Evolutionary conservation across 2,329 filamentous ascomycete genomes (phyloP).

Genomic region (Mycosphaerella arachidis): DNA sequence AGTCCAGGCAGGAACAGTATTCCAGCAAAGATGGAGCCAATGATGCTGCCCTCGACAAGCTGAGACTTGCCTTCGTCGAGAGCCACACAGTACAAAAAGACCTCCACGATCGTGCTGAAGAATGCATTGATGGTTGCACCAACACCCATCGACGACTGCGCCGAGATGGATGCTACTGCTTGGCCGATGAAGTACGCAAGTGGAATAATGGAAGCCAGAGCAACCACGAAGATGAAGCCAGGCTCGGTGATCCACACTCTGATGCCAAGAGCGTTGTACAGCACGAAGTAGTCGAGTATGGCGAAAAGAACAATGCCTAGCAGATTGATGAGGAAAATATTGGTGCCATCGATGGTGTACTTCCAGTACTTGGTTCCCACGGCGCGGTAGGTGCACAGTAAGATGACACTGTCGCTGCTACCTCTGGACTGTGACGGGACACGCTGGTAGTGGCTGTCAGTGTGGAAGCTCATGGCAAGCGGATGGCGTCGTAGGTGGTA

Average conservation of each 20-base stretch:
- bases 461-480: conserved; percentile 87
- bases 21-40: conserved; percentile 96
- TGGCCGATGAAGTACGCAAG: conserved; percentile 98
- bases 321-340: conserved; percentile 97
- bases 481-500: conserved; percentile 90
- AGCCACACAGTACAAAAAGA: conserved; percentile 94
- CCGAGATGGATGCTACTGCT: conserved; percentile 95
- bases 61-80: conserved; percentile 86
- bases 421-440: conserved; percentile 52
- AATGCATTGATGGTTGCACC: conserved; percentile 97
- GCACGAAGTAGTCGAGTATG: conserved; percentile 84
- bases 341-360: conserved; percentile 96
- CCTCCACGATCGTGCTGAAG: conserved; percentile 95
- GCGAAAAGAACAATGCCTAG: conserved; percentile 90
- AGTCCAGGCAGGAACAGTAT: conserved; percentile 89
- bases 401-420: conserved; percentile 60
- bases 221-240: conserved; percentile 79
- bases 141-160: conserved; percentile 96
- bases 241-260: conserved; percentile 72
- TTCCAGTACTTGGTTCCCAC: conserved; percentile 97
- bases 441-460: conserved; percentile 71
- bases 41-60: conserved; percentile 92
- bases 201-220: conserved; percentile 87
- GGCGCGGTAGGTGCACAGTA: conserved; percentile 94
- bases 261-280: conserved; percentile 64